Evolutionary conservation across 495 filamentous ascomycete genomes (phyloP), one percentile per base, ranked within the genome.

Genomic region (Xylaria bambusicola): DNA sequence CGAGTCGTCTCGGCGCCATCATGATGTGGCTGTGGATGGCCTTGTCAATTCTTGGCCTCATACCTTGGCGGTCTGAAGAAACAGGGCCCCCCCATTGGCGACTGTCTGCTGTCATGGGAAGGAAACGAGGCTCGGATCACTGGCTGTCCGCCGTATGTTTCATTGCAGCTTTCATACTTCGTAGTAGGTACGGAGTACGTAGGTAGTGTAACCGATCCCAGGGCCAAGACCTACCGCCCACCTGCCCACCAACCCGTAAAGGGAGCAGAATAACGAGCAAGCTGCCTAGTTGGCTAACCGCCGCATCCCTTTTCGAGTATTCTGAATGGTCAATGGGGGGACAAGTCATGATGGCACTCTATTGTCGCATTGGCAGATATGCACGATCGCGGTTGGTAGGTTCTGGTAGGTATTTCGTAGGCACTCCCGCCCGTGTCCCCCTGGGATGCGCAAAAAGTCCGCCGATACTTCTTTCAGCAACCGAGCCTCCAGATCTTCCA

Each of bases 321-420:
- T 38, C n/a, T 54, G 52, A 44, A 21, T 54, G 52, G 52, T 23
- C 52, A 44, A 44, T 54, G 52, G 52, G 38, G 38, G 29, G n/a
- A n/a, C n/a, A n/a, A n/a, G n/a, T 54, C 29, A 33, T 21, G 52
- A n/a, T 18, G 52, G 52, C 38, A 36, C 38, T 5, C 24, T 12
- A 33, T 33, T n/a, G 52, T 44, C 38, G 52, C 52, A 54, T 44
- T 54, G n/a, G 52, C 26, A 54, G 9, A 54, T n/a, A n/a, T 54
- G 52, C 52, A 44, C 52, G 26, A 44, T 17, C 45, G 24, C 18
- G 5, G 52, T 44, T 54, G 24, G 21, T 18, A 26, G 40, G 50
- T 41, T 29, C 36, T 29, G 26, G 29, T 33, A 33, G 29, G 29
- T 33, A 33, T 33, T 33, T 10, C 29, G 29, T n/a, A n/a, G n/a